Conservation (phyloP, 306 rosid species). For the Abrus precatorius region DNA sequence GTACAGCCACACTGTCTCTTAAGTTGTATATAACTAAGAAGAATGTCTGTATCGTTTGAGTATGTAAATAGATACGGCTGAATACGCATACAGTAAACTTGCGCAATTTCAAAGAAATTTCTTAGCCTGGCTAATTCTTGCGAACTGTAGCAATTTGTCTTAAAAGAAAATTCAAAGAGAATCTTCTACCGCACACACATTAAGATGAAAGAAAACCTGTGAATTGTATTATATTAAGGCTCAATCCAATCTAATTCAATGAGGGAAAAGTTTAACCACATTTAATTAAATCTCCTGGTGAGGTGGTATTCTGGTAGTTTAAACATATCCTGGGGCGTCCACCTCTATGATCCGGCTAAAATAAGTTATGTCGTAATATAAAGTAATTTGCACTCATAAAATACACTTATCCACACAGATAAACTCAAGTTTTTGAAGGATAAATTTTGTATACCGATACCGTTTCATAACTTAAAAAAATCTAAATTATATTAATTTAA, state of each 20-base stretch:
- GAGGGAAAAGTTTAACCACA: background rate
- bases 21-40: too few relatives aligned
- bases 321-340: background rate
- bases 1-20: too few relatives aligned
- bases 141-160: background rate
- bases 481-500: too few relatives aligned
- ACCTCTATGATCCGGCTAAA: background rate
- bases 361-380: background rate
- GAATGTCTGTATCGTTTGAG: too few relatives aligned
- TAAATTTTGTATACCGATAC: background rate
- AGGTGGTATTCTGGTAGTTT: background rate
- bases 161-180: constrained; percentile 13
- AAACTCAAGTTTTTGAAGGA: background rate
- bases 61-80: too few relatives aligned
- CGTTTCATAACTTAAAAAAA: background rate
- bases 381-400: background rate
- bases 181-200: background rate
- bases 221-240: background rate
- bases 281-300: background rate
- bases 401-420: background rate
- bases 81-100: background rate
- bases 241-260: background rate
- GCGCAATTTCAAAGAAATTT: constrained; percentile 40
- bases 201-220: background rate
- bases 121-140: background rate